Evolutionary conservation across 306 rosid species (phyloP).

Genomic region (Acacia acuminata): DNA sequence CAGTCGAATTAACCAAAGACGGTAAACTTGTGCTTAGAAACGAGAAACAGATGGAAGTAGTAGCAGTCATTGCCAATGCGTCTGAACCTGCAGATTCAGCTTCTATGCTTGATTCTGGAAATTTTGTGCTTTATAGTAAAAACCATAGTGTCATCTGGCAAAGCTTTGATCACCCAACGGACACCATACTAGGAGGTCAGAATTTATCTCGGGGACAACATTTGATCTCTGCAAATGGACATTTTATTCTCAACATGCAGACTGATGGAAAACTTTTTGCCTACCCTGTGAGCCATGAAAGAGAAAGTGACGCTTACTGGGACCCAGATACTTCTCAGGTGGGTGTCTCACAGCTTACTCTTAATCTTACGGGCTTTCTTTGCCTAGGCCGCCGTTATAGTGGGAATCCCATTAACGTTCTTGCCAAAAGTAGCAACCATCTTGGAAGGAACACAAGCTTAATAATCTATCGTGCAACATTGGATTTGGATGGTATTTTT

Average conservation of each 20-base stretch:
- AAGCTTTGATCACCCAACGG: too few relatives aligned
- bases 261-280: too few relatives aligned
- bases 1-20: constrained; percentile 16
- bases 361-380: constrained; percentile 18
- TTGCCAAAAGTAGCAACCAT: not conserved
- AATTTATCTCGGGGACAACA: too few relatives aligned
- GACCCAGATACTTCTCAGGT: not conserved
- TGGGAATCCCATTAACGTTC: not conserved
- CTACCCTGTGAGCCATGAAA: too few relatives aligned
- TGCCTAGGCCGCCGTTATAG: too few relatives aligned
- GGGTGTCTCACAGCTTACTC: not conserved
- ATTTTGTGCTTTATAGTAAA: too few relatives aligned
- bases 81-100: too few relatives aligned
- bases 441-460: not conserved
- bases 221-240: too few relatives aligned
- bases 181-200: too few relatives aligned
- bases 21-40: constrained; percentile 17
- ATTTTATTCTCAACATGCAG: too few relatives aligned
- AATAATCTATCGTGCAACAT: constrained; percentile 36
- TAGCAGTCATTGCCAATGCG: not conserved
- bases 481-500: constrained; percentile 37
- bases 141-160: too few relatives aligned
- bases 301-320: not conserved
- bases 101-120: too few relatives aligned
- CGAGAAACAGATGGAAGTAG: not conserved